phyloP scores from a whole-genome alignment of 805 yeast genomes.

The Torulaspora quercuum region DNA sequence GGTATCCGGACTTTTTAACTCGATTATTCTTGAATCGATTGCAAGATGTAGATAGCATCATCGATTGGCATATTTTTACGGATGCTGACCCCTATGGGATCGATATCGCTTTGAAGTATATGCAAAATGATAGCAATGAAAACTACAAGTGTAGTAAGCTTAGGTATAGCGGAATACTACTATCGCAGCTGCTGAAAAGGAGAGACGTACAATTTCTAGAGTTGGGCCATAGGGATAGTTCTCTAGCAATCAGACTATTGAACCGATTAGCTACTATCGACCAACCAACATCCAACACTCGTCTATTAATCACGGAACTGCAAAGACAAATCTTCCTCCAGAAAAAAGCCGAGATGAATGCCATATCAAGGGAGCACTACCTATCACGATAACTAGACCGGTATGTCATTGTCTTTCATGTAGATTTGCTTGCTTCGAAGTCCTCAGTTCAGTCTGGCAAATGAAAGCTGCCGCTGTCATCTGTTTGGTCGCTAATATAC shows the following conservation, averaged over 20 bases:
- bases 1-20: constrained; percentile 63
- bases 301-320: constrained; percentile 40
- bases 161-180: constrained; percentile 24
- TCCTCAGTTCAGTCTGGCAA: too few species aligned
- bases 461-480: too few species aligned
- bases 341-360: constrained; percentile 61
- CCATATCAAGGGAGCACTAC: constrained; percentile 11
- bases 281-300: background rate
- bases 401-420: too few species aligned
- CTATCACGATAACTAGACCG: too few species aligned
- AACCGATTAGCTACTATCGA: constrained; percentile 3
- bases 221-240: constrained; percentile 31
- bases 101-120: constrained; percentile 50
- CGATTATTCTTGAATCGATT: constrained; percentile 41
- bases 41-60: constrained; percentile 3
- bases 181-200: constrained; percentile 18
- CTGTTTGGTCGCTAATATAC: too few species aligned
- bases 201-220: constrained; percentile 20
- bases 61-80: constrained; percentile 46
- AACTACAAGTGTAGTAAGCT: constrained; percentile 17
- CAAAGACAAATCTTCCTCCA: constrained; percentile 55
- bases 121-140: constrained; percentile 13
- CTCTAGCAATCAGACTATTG: constrained; percentile 27
- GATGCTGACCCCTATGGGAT: constrained; percentile 71
- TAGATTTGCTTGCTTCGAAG: too few species aligned